Evolutionary conservation across 768 basidiomycete genomes (phyloP).

Genomic region (Termitomyces titanicus): DNA sequence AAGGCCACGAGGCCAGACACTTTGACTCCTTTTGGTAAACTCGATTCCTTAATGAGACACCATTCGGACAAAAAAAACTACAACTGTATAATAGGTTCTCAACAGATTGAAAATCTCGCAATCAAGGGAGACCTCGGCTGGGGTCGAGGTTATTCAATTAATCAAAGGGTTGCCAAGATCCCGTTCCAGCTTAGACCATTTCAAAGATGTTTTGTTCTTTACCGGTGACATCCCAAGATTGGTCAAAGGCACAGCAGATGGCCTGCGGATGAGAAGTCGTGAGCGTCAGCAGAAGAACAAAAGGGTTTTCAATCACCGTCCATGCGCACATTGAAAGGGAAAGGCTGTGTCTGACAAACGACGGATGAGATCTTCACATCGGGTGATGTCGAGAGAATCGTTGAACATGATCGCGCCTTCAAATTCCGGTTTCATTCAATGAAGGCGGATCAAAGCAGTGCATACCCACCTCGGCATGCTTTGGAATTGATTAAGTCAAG

Average conservation of each 20-base stretch:
- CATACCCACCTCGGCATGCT: slow-evolving; percentile 81
- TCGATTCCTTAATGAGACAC: neutral
- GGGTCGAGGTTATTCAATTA: neutral
- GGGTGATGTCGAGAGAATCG: slow-evolving; percentile 62
- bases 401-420: slow-evolving; percentile 98
- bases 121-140: neutral
- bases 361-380: slow-evolving; percentile 66
- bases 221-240: slow-evolving; percentile 15
- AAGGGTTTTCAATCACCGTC: slow-evolving; percentile 47
- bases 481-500: slow-evolving; percentile 89
- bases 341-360: slow-evolving; percentile 70
- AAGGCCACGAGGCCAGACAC: slow-evolving; percentile 3
- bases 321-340: slow-evolving; percentile 97
- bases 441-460: neutral
- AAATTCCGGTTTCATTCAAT: slow-evolving; percentile 3
- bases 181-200: slow-evolving; percentile 13
- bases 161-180: neutral
- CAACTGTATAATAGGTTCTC: no score
- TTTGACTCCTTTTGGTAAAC: neutral
- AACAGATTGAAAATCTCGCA: no score
- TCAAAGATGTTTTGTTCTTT: slow-evolving; percentile 3
- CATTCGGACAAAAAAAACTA: neutral
- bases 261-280: slow-evolving; percentile 20
- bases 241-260: slow-evolving; percentile 38
- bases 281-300: neutral